Evolutionary conservation across 805 yeast genomes (phyloP).

Genomic region (Candida pini): DNA sequence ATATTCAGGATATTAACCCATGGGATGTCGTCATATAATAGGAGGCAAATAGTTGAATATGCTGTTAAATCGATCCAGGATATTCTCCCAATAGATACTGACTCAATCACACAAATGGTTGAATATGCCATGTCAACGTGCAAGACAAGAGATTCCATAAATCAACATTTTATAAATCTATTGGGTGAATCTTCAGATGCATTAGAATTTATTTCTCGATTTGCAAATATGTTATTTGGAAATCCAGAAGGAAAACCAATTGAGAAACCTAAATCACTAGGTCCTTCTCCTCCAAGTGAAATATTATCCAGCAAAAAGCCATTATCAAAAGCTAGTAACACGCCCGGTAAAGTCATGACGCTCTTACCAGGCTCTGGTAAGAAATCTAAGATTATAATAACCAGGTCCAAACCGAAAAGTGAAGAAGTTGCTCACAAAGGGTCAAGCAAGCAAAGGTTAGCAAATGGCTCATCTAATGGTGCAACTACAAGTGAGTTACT

Average conservation of each 20-base stretch:
- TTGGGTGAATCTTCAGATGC: slow-evolving; percentile 55
- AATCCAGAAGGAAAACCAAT: slow-evolving; percentile 11
- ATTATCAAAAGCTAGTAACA: no score
- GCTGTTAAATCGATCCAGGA: slow-evolving; percentile 19
- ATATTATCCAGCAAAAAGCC: slow-evolving; percentile 2
- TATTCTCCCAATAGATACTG: slow-evolving; percentile 54
- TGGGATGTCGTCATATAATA: slow-evolving; percentile 15
- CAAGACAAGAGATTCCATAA: slow-evolving; percentile 41
- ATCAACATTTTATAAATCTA: slow-evolving; percentile 47
- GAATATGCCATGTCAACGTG: slow-evolving; percentile 43
- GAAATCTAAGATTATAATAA: slow-evolving; percentile 7
- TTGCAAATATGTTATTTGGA: slow-evolving; percentile 35
- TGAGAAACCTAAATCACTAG: background rate
- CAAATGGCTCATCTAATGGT: slow-evolving; percentile 18
- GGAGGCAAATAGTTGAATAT: slow-evolving; percentile 20
- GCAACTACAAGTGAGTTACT: slow-evolving; percentile 45
- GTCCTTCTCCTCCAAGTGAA: slow-evolving; percentile 1
- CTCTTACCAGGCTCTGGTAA: slow-evolving; percentile 11
- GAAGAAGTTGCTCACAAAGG: background rate
- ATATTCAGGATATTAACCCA: background rate
- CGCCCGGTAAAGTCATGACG: slow-evolving; percentile 13
- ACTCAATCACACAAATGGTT: slow-evolving; percentile 48
- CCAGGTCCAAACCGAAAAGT: slow-evolving; percentile 3
- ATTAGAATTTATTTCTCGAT: slow-evolving; percentile 39
- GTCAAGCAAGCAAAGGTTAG: slow-evolving; percentile 7